Evolutionary conservation across 2,329 filamentous ascomycete genomes (phyloP), one percentile per base, ranked within the genome.

Genomic region (Amesomyces nigricolor): DNA sequence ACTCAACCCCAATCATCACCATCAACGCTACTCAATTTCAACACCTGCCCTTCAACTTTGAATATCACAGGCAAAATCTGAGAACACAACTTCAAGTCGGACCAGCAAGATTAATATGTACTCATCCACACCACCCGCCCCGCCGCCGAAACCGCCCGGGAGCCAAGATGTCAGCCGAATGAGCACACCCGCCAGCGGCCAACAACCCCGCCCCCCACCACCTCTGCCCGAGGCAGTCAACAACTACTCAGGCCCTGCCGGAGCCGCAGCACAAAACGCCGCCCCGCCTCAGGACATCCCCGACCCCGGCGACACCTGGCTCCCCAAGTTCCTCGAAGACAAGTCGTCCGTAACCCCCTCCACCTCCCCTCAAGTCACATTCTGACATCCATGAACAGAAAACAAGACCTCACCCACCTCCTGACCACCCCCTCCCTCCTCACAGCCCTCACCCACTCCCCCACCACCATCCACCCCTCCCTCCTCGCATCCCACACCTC

Each of bases 261-360:
- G 62, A 3, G 67, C 67, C 32, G 62, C 66, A 7, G 67, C 68
- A 16, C 48, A 60, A 6, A 60, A 62, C 19, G 51, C 64, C 13
- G 57, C 61, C 42, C 60, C 66, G n/a, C 66, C 71, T 39, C 69
- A 73, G 14, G 65, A 69, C 2, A 72, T 77, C 40, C 72, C 76
- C 3, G 83, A 86, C 62, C 82, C 82, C 0, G 82, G 85, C 17
- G 83, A 88, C 51, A 80, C 85, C 60, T 96, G 91, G 91, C 77
- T 96, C 2, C 91, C 91, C 1, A 80, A 82, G 58, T 74, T 83
- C 11, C 73, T 96, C 2, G 81, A 88, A 66, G 88, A 94, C 66
- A 95, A 94, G 75, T 85, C 88, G 90, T 95, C 75, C 61, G 82
- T 73, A n/a, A n/a, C n/a, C n/a, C 11, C 19, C 3, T 40, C 45